A percentile compares a stretch with the other conserved stretches of the same genome.
These are phyloP conservation scores for Parasitella parasitica DNA, from an alignment of 371 early-diverging fungal genomes.

Conservation along the genomic window DNA sequence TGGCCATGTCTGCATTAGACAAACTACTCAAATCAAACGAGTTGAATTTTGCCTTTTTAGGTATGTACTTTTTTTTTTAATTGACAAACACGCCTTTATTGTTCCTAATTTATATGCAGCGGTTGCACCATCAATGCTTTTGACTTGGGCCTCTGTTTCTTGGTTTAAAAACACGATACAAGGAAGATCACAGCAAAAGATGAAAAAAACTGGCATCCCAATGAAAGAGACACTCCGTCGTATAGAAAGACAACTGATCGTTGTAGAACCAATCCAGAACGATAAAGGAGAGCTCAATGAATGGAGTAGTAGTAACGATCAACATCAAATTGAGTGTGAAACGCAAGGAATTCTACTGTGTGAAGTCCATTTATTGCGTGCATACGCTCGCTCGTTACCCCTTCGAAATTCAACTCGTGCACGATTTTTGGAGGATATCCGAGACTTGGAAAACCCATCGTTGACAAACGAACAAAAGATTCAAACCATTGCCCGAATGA, in stretches of 20 bases:
- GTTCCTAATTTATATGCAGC: constrained; percentile 23
- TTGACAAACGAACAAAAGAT: constrained; percentile 61
- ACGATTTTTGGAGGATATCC: constrained; percentile 70
- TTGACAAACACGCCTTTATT: constrained; percentile 5
- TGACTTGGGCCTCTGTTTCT: constrained; percentile 52
- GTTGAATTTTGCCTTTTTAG: constrained; percentile 91
- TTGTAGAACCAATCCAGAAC: constrained; percentile 15
- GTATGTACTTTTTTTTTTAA: constrained; percentile 13
- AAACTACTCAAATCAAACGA: constrained; percentile 93
- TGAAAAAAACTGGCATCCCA: constrained; percentile 33
- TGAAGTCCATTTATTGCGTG: constrained; percentile 64
- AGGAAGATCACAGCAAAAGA: constrained; percentile 31
- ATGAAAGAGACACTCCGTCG: constrained; percentile 48
- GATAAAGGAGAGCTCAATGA: constrained; percentile 3
- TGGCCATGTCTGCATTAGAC: constrained; percentile 92
- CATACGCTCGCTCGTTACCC: constrained; percentile 52
- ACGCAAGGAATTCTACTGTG: constrained; percentile 74
- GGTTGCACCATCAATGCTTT: constrained; percentile 64
- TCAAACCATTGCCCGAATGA: constrained; percentile 65
- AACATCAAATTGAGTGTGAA: constrained; percentile 49
- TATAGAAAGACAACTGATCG: constrained; percentile 45
- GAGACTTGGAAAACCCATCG: constrained; percentile 67
- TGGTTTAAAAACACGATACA: constrained; percentile 48
- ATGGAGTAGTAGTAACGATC: constrained; percentile 9
- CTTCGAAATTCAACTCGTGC: constrained; percentile 52